Evolutionary conservation across 176 grass and related monocot species (phyloP).

Genomic region (Pharus latifolius): DNA sequence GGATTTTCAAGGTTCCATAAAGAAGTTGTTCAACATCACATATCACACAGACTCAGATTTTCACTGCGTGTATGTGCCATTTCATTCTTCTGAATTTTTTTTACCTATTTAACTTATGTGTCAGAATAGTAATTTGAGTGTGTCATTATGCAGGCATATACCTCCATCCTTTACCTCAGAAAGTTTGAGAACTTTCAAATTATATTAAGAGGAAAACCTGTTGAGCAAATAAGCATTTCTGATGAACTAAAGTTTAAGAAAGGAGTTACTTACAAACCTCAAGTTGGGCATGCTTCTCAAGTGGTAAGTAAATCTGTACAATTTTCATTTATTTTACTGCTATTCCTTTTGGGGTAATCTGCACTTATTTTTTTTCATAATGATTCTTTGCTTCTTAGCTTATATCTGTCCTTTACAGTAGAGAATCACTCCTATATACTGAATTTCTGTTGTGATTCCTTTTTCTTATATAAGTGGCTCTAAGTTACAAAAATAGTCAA

Average conservation of each 20-base stretch:
- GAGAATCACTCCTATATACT: background rate
- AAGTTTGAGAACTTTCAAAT: conserved; percentile 80
- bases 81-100: conserved; percentile 13
- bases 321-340: background rate
- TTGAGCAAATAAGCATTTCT: conserved; percentile 60
- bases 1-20: conserved; percentile 52
- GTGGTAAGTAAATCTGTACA: conserved; percentile 35
- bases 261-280: conserved; percentile 84
- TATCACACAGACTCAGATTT: conserved; percentile 79
- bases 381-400: background rate
- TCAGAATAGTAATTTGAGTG: conserved; percentile 14
- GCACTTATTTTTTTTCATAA: background rate
- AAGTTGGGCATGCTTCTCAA: conserved; percentile 56
- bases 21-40: conserved; percentile 78
- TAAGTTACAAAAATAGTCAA: background rate
- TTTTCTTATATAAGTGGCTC: background rate
- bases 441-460: background rate
- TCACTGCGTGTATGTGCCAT: conserved; percentile 63
- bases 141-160: conserved; percentile 66
- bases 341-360: conserved; percentile 7
- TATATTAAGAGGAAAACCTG: conserved; percentile 79
- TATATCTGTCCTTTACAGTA: background rate
- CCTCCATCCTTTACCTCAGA: conserved; percentile 82
- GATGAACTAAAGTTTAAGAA: conserved; percentile 92
- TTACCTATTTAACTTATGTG: background rate